Evolutionary conservation across 306 rosid species (phyloP), one percentile per base, ranked within the genome.

Genomic region (Sicyos baderoa): DNA sequence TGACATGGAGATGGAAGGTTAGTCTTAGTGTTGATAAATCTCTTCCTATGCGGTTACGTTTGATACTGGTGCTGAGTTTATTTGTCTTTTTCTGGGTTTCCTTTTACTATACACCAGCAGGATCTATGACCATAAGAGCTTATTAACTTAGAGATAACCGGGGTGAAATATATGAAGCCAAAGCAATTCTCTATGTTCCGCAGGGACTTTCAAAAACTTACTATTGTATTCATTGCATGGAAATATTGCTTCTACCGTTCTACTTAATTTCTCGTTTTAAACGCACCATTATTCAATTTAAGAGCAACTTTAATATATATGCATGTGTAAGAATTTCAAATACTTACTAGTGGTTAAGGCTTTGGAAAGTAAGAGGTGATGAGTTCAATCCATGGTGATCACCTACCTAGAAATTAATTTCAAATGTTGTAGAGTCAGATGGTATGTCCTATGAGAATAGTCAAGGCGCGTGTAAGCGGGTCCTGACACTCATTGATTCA

Each of bases 1-100:
- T 70, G 97, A 91, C 87, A 87, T 91, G 96, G 97, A 91, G 84
- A 91, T 91, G 96, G 97, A 88, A 84, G 97, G 97, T 91, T 75
- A 75, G 91, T 76, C 60, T 67, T 19, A 63, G 23, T 75, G 74
- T 52, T 70, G 63, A 55, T 54, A 52, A 15, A 65, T 72, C 60
- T 45, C 50, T 47, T 13, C 25, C 45, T 12, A 32, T 29, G 58
- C 22, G 6, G 49, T 67, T 27, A 49, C 21, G 67, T 61, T 22
- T 66, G 53, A 44, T 17, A 19, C 14, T 35, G 35, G 53, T 44
- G 51, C 35, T 44, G 52, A 21, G 32, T 42, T 42, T 40, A 42
- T 19, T 40, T 17, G 6, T 19, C 70, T 18, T 63, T 42, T 63
- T 63, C 29, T 44, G n/a, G 51, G 44, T 63, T 5, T 37, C 54